A percentile compares a stretch with the other conserved stretches of the same genome.
These are phyloP conservation scores for Antonospora locustae DNA, from an alignment of 371 early-diverging fungal species.

Conservation along the genomic window DNA sequence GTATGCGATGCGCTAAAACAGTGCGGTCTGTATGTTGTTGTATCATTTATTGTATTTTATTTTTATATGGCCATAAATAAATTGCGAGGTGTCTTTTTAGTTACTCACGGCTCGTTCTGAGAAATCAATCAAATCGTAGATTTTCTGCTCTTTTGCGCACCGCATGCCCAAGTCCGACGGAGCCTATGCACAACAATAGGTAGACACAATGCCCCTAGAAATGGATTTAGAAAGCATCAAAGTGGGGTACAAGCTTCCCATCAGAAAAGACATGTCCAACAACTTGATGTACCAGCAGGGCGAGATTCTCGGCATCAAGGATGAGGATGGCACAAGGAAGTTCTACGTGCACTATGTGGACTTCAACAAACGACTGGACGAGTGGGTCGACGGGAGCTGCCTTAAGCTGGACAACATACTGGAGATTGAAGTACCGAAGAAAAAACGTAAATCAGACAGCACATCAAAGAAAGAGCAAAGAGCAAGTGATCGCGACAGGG, in stretches of 20 bases:
- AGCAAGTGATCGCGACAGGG: background rate
- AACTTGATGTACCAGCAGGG: conserved; percentile 62
- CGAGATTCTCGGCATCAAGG: conserved; percentile 73
- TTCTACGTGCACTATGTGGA: conserved; percentile 92
- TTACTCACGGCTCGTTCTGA: too few species aligned
- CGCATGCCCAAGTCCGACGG: too few species aligned
- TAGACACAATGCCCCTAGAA: background rate
- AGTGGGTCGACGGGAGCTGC: conserved; percentile 70
- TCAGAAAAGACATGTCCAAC: conserved; percentile 57
- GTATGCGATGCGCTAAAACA: too few species aligned
- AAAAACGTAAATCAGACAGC: conserved; percentile 55
- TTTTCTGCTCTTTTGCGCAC: too few species aligned
- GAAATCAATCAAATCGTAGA: too few species aligned
- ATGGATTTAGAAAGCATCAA: conserved; percentile 16
- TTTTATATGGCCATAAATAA: too few species aligned
- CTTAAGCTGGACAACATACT: conserved; percentile 62
- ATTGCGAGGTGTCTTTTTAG: too few species aligned
- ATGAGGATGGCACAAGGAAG: conserved; percentile 55
- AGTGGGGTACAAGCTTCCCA: conserved; percentile 64
- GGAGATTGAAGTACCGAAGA: conserved; percentile 55
- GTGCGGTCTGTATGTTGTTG: too few species aligned
- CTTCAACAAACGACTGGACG: conserved; percentile 93
- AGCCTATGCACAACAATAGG: conserved; percentile 3
- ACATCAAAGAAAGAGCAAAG: conserved; percentile 8
- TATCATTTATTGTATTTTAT: too few species aligned